Evolutionary conservation across 2,329 filamentous ascomycete species (phyloP), one percentile per base, ranked within the genome.

Genomic region (Neofusicoccum umdonicola): DNA sequence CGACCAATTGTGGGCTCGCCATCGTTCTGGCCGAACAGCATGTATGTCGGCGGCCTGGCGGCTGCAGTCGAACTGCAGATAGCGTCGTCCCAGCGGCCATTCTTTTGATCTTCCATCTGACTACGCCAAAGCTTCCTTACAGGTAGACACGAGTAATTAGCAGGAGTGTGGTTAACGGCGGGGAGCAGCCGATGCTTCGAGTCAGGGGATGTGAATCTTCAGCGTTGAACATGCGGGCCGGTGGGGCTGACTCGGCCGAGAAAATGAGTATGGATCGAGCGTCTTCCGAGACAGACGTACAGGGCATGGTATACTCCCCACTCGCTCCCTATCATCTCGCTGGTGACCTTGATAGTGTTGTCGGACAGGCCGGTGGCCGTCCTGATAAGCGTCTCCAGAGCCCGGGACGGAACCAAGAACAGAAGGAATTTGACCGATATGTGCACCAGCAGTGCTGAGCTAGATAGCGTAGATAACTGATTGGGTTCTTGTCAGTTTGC

Each of bases 231-330:
- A 7, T 11, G 37, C 13, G 27, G 27, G 27, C 27, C 27, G 27
- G 27, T 31, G 27, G 27, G 27, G 27, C 27, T 31, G 5, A 7
- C 27, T 7, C 27, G 27, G 27, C 27, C 27, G 6, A 31, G 27
- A 31, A 31, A 2, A 31, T 31, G 27, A 31, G 27, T 3, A 31
- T 31, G 27, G 27, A 31, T 31, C 27, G 27, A 7, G 6, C 6
- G 4, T 31, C 27, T 7, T 31, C 27, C 27, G 27, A 31, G 27
- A 31, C 27, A 51, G 15, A 13, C 56, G n/a, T 60, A 60, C 56
- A 60, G 56, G 13, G 56, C 56, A 11, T 60, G 41, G 31, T 60
- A 60, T 1, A 60, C n/a, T 9, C 56, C 56, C 56, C 56, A 47
- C n/a, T 47, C 12, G 9, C 56, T 60, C 31, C 41, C 56, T 19